Percentiles rank a stretch among this genome's conserved stretches.
Conservation (phyloP, 2,329 filamentous ascomycete species). For the Fusarium paranaense region DNA sequence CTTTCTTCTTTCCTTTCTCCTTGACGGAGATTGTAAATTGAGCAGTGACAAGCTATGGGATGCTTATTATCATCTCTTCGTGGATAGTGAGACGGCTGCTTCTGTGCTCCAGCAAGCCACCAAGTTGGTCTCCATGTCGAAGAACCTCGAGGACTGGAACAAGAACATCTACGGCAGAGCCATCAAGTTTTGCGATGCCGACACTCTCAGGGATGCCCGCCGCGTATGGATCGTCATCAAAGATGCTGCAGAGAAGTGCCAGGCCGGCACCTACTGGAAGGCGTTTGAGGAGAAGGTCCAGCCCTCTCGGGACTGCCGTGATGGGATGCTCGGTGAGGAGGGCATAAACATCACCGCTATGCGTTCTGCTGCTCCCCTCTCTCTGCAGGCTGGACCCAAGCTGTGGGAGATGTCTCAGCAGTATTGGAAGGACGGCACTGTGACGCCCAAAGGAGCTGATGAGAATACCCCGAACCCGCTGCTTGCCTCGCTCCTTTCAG, state of each 20-base stretch:
- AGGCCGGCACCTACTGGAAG: constrained; percentile 11
- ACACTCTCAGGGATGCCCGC: constrained; percentile 56
- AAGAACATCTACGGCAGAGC: constrained; percentile 55
- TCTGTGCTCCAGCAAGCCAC: constrained; percentile 56
- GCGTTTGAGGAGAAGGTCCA: constrained; percentile 33
- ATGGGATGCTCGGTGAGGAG: constrained; percentile 22
- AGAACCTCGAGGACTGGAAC: constrained; percentile 58
- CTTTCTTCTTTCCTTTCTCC: constrained; percentile 62
- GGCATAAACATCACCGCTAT: constrained; percentile 46
- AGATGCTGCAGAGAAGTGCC: constrained; percentile 25
- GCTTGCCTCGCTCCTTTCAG: constrained; percentile 52
- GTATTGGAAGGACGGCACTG: constrained; percentile 53
- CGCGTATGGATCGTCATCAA: constrained; percentile 51
- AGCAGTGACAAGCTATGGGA: constrained; percentile 58
- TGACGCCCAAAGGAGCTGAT: constrained; percentile 29
- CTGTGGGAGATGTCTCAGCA: constrained; percentile 39
- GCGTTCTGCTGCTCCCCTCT: constrained; percentile 54
- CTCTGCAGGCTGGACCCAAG: constrained; percentile 39
- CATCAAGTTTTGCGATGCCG: constrained; percentile 62
- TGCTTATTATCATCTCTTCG: constrained; percentile 65
- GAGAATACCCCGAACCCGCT: constrained; percentile 58
- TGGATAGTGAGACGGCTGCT: constrained; percentile 53
- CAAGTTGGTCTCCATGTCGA: constrained; percentile 55
- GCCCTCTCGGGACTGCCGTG: constrained; percentile 26
- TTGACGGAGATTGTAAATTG: constrained; percentile 52